These are phyloP conservation scores for Fraxinus pennsylvanica DNA, from an alignment of 257 asterid species.

Conservation along the genomic window DNA sequence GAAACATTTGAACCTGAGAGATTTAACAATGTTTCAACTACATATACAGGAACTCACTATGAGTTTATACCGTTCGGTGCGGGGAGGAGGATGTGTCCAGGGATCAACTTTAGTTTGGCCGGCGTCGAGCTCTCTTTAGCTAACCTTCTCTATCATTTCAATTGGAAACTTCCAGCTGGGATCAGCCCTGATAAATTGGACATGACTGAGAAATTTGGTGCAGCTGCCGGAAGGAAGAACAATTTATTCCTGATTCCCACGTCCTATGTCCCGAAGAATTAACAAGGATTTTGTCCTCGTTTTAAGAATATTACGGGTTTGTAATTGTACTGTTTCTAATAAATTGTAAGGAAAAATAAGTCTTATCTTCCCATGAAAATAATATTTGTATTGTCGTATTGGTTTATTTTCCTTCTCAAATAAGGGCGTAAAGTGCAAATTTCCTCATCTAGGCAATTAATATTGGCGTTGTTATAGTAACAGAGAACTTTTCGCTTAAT, in stretches of 20 bases:
- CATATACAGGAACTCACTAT: too few relatives aligned
- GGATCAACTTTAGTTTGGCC: slow-evolving; percentile 24
- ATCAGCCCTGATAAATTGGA: slow-evolving; percentile 13
- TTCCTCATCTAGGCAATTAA: too few relatives aligned
- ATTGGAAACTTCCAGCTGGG: neutral
- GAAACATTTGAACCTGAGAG: too few relatives aligned
- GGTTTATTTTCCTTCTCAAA: too few relatives aligned
- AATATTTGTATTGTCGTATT: too few relatives aligned
- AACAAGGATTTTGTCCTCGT: neutral
- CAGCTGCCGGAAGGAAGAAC: neutral
- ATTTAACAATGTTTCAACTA: too few relatives aligned
- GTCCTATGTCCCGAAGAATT: neutral
- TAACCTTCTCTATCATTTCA: slow-evolving; percentile 29
- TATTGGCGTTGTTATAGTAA: too few relatives aligned
- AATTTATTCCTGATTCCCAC: slow-evolving; percentile 11
- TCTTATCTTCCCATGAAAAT: too few relatives aligned
- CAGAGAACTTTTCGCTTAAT: too few relatives aligned
- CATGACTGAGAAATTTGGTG: slow-evolving; percentile 27
- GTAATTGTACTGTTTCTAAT: too few relatives aligned
- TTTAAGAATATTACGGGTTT: neutral
- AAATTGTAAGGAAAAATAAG: too few relatives aligned
- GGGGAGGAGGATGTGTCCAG: slow-evolving; percentile 7
- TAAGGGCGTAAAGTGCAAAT: too few relatives aligned
- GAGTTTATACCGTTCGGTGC: slow-evolving; percentile 26
- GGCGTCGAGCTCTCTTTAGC: slow-evolving; percentile 33